These are phyloP conservation scores for Penicillium sp. DNA, from an alignment of 2,329 filamentous ascomycete species.

Conservation along the genomic window DNA sequence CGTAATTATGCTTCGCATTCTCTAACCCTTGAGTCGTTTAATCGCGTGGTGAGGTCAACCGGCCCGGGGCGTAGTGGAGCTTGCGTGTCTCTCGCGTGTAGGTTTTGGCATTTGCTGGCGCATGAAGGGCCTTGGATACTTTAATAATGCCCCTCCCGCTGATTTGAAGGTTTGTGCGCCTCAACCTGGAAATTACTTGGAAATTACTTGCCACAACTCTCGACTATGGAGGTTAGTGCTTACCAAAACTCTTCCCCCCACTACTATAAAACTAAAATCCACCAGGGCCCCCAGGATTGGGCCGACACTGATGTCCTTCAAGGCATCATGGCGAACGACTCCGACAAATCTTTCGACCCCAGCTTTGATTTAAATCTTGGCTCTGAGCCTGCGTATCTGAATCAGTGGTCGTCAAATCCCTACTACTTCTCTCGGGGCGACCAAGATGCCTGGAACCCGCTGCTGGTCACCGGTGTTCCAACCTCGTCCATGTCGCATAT, in stretches of 20 bases:
- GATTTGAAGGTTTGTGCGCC: background rate
- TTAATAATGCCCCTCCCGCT: conserved; percentile 6
- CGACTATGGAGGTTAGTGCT: conserved; percentile 13
- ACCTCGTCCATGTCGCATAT: conserved; percentile 21
- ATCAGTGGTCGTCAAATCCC: conserved; percentile 23
- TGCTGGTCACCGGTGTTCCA: conserved; percentile 32
- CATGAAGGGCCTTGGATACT: conserved; percentile 2
- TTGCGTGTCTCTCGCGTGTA: conserved; percentile 13
- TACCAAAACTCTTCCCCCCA: background rate
- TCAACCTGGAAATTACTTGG: background rate
- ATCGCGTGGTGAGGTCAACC: conserved; percentile 13
- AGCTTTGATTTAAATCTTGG: conserved; percentile 28
- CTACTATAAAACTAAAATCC: background rate
- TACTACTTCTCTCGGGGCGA: conserved; percentile 21
- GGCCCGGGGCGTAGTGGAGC: conserved; percentile 10
- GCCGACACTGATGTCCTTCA: conserved; percentile 33
- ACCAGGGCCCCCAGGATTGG: conserved; percentile 20
- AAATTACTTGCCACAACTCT: background rate
- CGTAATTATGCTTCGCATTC: conserved; percentile 7
- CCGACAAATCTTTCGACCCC: conserved; percentile 20
- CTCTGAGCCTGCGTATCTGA: conserved; percentile 22
- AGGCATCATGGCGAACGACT: conserved; percentile 29
- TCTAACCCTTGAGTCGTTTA: conserved; percentile 14
- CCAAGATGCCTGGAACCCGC: conserved; percentile 37
- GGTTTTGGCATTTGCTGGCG: conserved; percentile 10